Conservation (phyloP, 2,329 filamentous ascomycete genomes). For the Hymenoscyphus scutula region DNA sequence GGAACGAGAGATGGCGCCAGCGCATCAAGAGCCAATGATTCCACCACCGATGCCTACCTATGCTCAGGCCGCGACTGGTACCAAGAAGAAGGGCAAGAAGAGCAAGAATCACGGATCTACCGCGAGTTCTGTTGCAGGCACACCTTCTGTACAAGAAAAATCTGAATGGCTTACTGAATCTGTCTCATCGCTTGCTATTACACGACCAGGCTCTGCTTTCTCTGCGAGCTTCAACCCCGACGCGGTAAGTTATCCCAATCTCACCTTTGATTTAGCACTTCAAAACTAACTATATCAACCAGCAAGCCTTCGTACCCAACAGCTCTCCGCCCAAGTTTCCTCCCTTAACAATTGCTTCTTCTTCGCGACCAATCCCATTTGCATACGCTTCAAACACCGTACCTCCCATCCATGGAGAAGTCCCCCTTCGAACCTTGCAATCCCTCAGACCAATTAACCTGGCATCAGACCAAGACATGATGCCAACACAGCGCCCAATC, state of each 20-base stretch:
- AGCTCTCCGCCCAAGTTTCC: neutral
- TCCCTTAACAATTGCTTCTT: neutral
- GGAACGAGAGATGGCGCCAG: neutral
- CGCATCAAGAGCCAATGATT: neutral
- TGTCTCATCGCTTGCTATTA: neutral
- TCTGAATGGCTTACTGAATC: too few relatives aligned
- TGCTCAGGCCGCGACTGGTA: neutral
- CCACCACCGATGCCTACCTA: neutral
- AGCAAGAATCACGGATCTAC: neutral
- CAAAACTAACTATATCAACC: neutral
- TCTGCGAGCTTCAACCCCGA: neutral
- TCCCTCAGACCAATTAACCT: too few relatives aligned
- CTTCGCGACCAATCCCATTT: neutral
- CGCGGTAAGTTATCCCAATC: conserved; percentile 1
- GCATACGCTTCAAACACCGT: neutral
- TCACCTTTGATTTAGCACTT: neutral
- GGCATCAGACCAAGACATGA: neutral
- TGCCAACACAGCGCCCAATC: neutral
- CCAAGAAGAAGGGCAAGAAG: conserved; percentile 1
- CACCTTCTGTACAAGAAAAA: too few relatives aligned
- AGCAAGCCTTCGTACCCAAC: conserved; percentile 1
- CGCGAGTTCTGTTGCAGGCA: neutral
- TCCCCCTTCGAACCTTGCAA: too few relatives aligned
- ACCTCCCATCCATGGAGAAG: neutral
- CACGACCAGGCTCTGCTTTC: neutral